phyloP scores from a whole-genome alignment of 306 rosid species.

The Fragaria iinumae region DNA sequence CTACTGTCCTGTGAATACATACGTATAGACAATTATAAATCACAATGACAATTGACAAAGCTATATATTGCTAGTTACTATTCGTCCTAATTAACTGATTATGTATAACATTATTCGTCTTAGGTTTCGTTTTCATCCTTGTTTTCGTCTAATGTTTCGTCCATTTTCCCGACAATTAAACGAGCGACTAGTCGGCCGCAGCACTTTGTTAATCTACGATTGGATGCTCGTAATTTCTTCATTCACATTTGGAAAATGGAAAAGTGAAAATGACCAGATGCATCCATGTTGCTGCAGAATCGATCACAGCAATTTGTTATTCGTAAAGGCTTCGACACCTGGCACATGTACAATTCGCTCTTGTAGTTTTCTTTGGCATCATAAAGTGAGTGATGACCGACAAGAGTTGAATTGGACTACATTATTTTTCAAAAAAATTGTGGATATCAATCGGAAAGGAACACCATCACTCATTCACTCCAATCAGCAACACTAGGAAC shows the following conservation, averaged over 20 bases:
- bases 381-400: neutral
- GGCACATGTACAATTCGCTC: neutral
- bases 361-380: neutral
- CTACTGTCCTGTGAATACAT: too few species aligned
- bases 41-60: too few species aligned
- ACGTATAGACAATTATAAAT: too few species aligned
- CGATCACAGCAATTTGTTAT: neutral
- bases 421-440: neutral
- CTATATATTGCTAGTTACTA: neutral
- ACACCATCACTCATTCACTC: neutral
- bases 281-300: neutral
- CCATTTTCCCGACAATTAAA: constrained; percentile 6
- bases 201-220: neutral
- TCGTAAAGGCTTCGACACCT: neutral
- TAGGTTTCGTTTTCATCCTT: constrained; percentile 28
- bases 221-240: neutral
- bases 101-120: neutral
- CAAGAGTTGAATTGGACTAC: neutral
- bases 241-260: neutral
- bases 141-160: constrained; percentile 13
- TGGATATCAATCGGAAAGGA: neutral
- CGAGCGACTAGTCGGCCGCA: neutral
- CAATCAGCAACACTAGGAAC: neutral
- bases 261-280: neutral
- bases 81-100: neutral